phyloP scores from a whole-genome alignment of 495 filamentous ascomycete genomes.

The Penicillium turbatum region DNA sequence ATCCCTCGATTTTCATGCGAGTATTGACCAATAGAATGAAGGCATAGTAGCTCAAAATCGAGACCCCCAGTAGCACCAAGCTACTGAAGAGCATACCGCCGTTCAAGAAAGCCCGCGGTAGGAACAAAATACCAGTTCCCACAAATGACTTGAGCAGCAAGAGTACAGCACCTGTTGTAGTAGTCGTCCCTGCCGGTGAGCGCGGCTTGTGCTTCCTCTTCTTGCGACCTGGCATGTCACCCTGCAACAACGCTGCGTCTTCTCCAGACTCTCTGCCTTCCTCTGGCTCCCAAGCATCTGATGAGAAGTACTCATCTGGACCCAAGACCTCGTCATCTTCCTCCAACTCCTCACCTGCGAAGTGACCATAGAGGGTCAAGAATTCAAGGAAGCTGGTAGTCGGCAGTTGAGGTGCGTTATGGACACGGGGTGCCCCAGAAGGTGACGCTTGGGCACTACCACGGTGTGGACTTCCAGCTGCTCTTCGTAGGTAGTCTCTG shows the following conservation, averaged over 20 bases:
- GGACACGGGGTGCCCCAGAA: constrained; percentile 32
- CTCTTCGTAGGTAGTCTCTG: constrained; percentile 75
- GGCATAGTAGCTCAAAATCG: constrained; percentile 86
- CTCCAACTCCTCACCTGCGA: constrained; percentile 92
- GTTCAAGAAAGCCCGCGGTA: constrained; percentile 88
- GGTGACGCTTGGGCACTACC: constrained; percentile 40
- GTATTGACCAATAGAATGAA: constrained; percentile 90
- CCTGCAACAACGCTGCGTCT: constrained; percentile 72
- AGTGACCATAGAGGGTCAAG: constrained; percentile 90
- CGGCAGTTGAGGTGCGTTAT: constrained; percentile 59
- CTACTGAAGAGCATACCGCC: constrained; percentile 97
- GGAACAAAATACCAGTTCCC: constrained; percentile 93
- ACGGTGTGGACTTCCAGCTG: constrained; percentile 56
- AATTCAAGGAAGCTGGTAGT: constrained; percentile 95
- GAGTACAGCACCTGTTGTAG: constrained; percentile 67
- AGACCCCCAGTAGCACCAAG: constrained; percentile 77
- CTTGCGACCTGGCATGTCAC: constrained; percentile 57
- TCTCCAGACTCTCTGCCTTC: constrained; percentile 73
- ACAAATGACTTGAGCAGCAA: constrained; percentile 95
- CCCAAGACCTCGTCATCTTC: constrained; percentile 87
- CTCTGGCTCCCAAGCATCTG: constrained; percentile 57
- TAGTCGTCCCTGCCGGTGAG: constrained; percentile 65
- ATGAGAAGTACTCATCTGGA: constrained; percentile 81
- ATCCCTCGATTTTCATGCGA: constrained; percentile 75
- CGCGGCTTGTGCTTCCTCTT: constrained; percentile 67